These are phyloP conservation scores for Marasmius tenuissimus DNA, from an alignment of 1,284 basidiomycete genomes.

Conservation along the genomic window DNA sequence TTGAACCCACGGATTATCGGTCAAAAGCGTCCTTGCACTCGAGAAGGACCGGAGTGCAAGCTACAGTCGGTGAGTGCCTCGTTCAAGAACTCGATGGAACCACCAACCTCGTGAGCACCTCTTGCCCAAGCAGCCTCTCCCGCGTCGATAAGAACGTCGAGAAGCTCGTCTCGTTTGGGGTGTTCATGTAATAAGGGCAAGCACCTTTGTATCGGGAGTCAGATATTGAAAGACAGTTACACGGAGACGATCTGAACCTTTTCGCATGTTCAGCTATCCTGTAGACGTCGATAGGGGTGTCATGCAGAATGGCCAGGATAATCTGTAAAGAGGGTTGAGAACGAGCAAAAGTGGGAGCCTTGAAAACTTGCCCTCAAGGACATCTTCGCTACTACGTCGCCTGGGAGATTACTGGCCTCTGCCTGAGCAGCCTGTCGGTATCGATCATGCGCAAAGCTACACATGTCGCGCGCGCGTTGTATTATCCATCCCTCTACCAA, in stretches of 20 bases:
- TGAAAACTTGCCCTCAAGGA: constrained; percentile 51
- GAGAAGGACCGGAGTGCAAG: constrained; percentile 59
- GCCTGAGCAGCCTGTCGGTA: constrained; percentile 69
- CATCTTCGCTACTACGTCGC: constrained; percentile 62
- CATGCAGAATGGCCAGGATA: constrained; percentile 69
- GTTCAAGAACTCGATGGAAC: background rate
- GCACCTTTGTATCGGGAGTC: constrained; percentile 41
- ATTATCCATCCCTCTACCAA: constrained; percentile 71
- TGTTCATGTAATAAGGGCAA: constrained; percentile 58
- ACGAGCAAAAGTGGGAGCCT: background rate
- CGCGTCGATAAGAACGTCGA: constrained; percentile 62
- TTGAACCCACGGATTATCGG: constrained; percentile 52
- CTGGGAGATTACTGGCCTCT: constrained; percentile 51
- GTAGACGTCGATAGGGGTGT: constrained; percentile 58
- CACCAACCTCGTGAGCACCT: constrained; percentile 66
- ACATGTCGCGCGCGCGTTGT: constrained; percentile 70
- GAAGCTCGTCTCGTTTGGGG: constrained; percentile 56
- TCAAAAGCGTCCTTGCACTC: constrained; percentile 55
- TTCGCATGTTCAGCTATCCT: constrained; percentile 69
- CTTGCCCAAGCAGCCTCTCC: constrained; percentile 68
- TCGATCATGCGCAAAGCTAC: constrained; percentile 69
- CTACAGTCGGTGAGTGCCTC: constrained; percentile 27
- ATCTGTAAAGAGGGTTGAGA: constrained; percentile 39
- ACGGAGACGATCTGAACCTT: constrained; percentile 35
- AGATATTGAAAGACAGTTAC: background rate